Base-by-base conservation (phyloP, 768 basidiomycete genomes). In the Amanita pallidorosea region DNA sequence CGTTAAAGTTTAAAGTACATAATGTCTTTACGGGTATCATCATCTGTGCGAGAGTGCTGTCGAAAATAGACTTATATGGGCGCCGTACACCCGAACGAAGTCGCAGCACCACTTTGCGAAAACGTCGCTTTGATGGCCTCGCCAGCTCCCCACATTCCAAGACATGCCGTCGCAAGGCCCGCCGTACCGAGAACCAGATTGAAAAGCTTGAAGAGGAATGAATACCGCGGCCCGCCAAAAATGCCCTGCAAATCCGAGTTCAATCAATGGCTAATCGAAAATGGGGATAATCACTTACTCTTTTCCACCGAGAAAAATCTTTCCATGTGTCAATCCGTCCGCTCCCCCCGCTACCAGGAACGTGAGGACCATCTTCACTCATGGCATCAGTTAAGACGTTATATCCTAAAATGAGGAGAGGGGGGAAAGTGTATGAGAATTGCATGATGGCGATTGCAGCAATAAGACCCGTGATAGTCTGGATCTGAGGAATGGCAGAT, bases 371-470 rank as follows among this genome's bases (percentile, higher is more conserved):
- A 45, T 76, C 68, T 36, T 51, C 58, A 0, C 53, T 49, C 66
- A 69, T 69, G 8, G 72, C 73, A 53, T 74, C 72, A 7, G 65
- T 67, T 43, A 70, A 67, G n/a, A 72, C 60, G 47, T 69, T 63
- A 54, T 67, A 70, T 1, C 66, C 69, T 7, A 66, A 51, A 45
- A 65, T 60, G 13, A 72, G 60, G 18, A 75, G 59, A 4, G 75
- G 70, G 0, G 76, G 77, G 68, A 78, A 77, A 5, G 72, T 71
- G 55, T 80, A 80, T 6, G 74, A 73, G 57, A 78, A 78, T 54
- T 77, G 74, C 71, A 82, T 80, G 59, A 83, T 78, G 53, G 77
- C 78, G 34, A 79, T 59, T 2, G 80, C 79, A 2, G 76, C 80
- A 42, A 82, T 67, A 15, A 81, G 67, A 4, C 72, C 69, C 2